These are phyloP conservation scores for Elaphomyces granulatus DNA, from an alignment of 495 filamentous ascomycete genomes.

Conservation along the genomic window DNA sequence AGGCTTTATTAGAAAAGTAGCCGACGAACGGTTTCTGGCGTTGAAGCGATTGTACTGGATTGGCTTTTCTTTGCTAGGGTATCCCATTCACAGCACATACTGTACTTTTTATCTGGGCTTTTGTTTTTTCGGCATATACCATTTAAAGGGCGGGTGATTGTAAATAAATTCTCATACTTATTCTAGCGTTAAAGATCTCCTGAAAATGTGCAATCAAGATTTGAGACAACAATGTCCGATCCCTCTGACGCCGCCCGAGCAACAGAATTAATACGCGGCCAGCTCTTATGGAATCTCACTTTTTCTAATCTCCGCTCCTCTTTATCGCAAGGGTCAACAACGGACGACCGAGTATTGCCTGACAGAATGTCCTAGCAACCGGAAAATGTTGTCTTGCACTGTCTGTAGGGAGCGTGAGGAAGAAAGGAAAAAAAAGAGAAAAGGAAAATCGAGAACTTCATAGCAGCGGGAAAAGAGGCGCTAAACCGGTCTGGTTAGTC, in stretches of 20 bases:
- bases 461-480: conserved; percentile 6
- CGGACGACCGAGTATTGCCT: conserved; percentile 36
- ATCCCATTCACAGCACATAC: too few relatives aligned
- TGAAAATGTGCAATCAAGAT: too few relatives aligned
- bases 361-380: conserved; percentile 47
- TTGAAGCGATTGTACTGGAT: too few relatives aligned
- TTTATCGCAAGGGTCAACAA: conserved; percentile 71
- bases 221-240: conserved; percentile 48
- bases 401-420: conserved; percentile 68
- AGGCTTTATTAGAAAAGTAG: conserved; percentile 13
- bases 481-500: conserved; percentile 27
- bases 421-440: conserved; percentile 24
- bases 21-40: conserved; percentile 29
- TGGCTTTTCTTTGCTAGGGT: too few relatives aligned
- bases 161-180: too few relatives aligned
- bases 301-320: conserved; percentile 55
- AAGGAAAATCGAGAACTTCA: conserved; percentile 19
- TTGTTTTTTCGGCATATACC: too few relatives aligned
- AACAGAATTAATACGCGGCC: conserved; percentile 60
- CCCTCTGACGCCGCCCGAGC: conserved; percentile 86
- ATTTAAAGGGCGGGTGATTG: too few relatives aligned
- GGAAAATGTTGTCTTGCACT: conserved; percentile 64
- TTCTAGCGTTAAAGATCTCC: too few relatives aligned
- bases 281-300: conserved; percentile 75
- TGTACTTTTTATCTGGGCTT: too few relatives aligned